Base-by-base conservation (phyloP, 2,329 filamentous ascomycete species). In the Ampelomyces quisqualis region DNA sequence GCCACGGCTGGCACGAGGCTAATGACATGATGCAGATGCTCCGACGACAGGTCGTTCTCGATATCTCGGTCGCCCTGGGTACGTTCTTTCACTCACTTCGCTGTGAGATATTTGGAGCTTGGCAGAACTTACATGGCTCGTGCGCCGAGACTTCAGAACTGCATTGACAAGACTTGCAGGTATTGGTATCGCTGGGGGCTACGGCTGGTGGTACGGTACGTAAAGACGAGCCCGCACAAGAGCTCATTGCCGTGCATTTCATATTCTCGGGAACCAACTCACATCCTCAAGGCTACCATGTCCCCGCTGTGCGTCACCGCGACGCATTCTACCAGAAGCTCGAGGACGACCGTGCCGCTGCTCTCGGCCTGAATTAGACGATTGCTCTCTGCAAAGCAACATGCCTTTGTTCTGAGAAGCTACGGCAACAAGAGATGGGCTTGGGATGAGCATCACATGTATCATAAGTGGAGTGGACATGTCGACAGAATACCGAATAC, bases 191-290 rank as follows among this genome's bases (percentile, higher is more conserved):
- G 73, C 79, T 55, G 74, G 75, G 67, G 82, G 80, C 57, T 85
- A 84, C 70, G 75, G 77, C 64, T 85, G 77, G 74, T 85, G 81
- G 82, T 85, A 85, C 73, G 81, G 72, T 75, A 75, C 51, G 73
- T 76, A 62, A 59, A 45, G 34, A 29, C 29, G 17, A 33, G 17
- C 29, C 35, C 13, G 15, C 31, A 8, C 6, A 17, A 15, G 26
- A 15, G 18, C 13, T 5, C 21, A 38, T 18, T 21, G 28, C 11
- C 24, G 14, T 35, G 34, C 46, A 24, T 15, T 6, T 5, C n/a
- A 14, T 13, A n/a, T 18, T 10, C 11, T 19, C 8, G 19, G 17
- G 5, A 14, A 10, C 20, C 14, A 22, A 35, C 51, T 49, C 33
- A 48, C 38, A 34, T 32, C n/a, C 22, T 26, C 14, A 55, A 82